A percentile compares a stretch with the other conserved stretches of the same genome.
These are phyloP conservation scores for Globisporangium orthogonon DNA, from an alignment of 352 stramenopile species.

Conservation along the genomic window DNA sequence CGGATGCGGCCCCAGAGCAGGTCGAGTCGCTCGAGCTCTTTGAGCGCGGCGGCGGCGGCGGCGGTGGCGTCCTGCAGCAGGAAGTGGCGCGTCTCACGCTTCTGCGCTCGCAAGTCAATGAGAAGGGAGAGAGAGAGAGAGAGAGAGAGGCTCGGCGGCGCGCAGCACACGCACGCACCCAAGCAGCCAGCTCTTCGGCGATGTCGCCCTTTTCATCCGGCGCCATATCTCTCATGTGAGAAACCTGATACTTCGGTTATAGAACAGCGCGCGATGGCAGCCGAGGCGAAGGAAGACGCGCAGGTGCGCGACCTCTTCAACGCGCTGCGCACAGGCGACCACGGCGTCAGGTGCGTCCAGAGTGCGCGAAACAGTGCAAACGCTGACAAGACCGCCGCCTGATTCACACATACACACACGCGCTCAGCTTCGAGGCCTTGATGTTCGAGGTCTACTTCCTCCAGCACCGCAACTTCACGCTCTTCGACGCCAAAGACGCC, in stretches of 20 bases:
- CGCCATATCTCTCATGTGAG: background rate
- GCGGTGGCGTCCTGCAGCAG: conserved; percentile 52
- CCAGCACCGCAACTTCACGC: conserved; percentile 49
- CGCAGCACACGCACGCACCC: conserved; percentile 21
- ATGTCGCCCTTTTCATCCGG: conserved; percentile 6
- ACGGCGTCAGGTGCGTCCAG: conserved; percentile 31
- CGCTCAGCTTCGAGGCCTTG: conserved; percentile 31
- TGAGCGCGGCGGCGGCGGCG: conserved; percentile 36
- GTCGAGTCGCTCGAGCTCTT: conserved; percentile 75
- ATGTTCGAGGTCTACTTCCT: conserved; percentile 50
- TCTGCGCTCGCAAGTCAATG: conserved; percentile 23
- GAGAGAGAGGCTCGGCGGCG: no score
- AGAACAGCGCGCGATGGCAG: conserved; percentile 4
- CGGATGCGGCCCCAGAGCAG: conserved; percentile 80
- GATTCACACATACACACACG: background rate
- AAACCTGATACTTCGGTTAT: no score
- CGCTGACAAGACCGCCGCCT: no score
- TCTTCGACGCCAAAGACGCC: conserved; percentile 60
- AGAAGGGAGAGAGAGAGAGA: background rate
- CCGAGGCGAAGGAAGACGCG: conserved; percentile 23
- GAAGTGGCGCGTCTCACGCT: conserved; percentile 49
- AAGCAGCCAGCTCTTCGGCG: conserved; percentile 35
- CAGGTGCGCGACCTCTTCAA: conserved; percentile 46
- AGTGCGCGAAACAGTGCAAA: no score
- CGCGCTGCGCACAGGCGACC: conserved; percentile 37